Percentiles rank a stretch among this genome's conserved stretches.
These are phyloP conservation scores for Amniculicola lignicola DNA, from an alignment of 495 filamentous ascomycete species.

Conservation along the genomic window DNA sequence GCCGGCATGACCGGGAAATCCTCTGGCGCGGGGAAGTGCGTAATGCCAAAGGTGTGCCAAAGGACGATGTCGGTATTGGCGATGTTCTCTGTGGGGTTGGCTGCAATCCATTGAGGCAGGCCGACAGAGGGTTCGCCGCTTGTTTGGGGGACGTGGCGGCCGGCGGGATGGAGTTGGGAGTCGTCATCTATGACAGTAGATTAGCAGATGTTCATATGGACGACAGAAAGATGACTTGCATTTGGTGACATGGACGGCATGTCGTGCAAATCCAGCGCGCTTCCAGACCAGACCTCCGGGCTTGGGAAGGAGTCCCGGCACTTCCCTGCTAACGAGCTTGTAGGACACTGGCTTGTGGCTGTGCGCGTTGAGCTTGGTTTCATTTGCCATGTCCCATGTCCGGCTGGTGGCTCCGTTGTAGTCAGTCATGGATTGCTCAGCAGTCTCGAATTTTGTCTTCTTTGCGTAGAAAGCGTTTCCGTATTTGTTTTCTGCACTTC, in stretches of 20 bases:
- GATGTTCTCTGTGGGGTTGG: constrained; percentile 65
- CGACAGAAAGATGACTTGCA: constrained; percentile 54
- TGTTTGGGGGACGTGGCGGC: constrained; percentile 90
- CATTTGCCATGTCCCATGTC: constrained; percentile 91
- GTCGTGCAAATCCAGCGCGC: constrained; percentile 83
- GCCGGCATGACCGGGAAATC: constrained; percentile 96
- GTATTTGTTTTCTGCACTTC: constrained; percentile 79
- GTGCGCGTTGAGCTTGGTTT: constrained; percentile 77
- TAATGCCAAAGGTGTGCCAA: constrained; percentile 95
- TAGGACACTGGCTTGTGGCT: constrained; percentile 85
- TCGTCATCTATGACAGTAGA: constrained; percentile 61
- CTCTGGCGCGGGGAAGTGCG: constrained; percentile 88
- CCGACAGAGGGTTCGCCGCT: constrained; percentile 78
- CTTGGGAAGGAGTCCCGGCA: constrained; percentile 76
- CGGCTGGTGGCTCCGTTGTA: constrained; percentile 76
- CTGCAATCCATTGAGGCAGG: constrained; percentile 78
- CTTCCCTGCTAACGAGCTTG: constrained; percentile 86
- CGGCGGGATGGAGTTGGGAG: constrained; percentile 86
- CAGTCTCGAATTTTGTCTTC: constrained; percentile 75
- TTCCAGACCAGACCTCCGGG: constrained; percentile 87
- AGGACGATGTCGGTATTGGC: constrained; percentile 86
- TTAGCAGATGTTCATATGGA: not conserved
- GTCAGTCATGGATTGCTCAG: constrained; percentile 69
- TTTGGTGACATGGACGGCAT: constrained; percentile 88
- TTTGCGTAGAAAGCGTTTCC: constrained; percentile 95